A percentile compares a stretch with the other conserved stretches of the same genome.
phyloP scores from a whole-genome alignment of 805 yeast genomes.

The Lipomyces starkeyi region DNA sequence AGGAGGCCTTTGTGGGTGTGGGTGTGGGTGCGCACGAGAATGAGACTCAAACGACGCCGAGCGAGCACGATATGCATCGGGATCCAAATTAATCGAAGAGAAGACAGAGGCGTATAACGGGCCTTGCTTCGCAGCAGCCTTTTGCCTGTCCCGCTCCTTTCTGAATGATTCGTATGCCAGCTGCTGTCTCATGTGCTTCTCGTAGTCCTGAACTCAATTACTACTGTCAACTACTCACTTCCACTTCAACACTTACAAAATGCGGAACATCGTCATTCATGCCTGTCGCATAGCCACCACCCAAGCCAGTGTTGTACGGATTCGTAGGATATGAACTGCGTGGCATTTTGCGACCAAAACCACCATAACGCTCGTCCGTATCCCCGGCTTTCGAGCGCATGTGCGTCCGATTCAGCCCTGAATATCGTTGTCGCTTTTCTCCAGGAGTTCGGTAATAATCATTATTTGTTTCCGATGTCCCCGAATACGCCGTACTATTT shows the following conservation, averaged over 20 bases:
- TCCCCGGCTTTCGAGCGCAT: slow-evolving; percentile 17
- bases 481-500: neutral
- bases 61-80: slow-evolving; percentile 2
- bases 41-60: neutral
- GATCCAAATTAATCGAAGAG: neutral
- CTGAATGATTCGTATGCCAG: slow-evolving; percentile 29
- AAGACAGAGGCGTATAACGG: neutral
- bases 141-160: slow-evolving; percentile 9
- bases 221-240: neutral
- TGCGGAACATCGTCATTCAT: slow-evolving; percentile 36
- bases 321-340: slow-evolving; percentile 23
- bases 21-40: neutral
- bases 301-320: slow-evolving; percentile 25
- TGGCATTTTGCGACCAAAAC: slow-evolving; percentile 22
- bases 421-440: slow-evolving; percentile 23
- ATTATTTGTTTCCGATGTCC: slow-evolving; percentile 4
- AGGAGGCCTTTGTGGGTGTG: neutral
- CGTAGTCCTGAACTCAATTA: slow-evolving; percentile 27
- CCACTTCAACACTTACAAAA: slow-evolving; percentile 20
- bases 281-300: slow-evolving; percentile 37
- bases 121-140: neutral
- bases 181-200: slow-evolving; percentile 32
- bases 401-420: slow-evolving; percentile 33
- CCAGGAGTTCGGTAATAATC: slow-evolving; percentile 28
- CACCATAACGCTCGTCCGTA: slow-evolving; percentile 14